Percentiles rank a stretch among this genome's conserved stretches.
phyloP scores from a whole-genome alignment of 192 early-diverging fungal species.

The Coemansia sp. region DNA sequence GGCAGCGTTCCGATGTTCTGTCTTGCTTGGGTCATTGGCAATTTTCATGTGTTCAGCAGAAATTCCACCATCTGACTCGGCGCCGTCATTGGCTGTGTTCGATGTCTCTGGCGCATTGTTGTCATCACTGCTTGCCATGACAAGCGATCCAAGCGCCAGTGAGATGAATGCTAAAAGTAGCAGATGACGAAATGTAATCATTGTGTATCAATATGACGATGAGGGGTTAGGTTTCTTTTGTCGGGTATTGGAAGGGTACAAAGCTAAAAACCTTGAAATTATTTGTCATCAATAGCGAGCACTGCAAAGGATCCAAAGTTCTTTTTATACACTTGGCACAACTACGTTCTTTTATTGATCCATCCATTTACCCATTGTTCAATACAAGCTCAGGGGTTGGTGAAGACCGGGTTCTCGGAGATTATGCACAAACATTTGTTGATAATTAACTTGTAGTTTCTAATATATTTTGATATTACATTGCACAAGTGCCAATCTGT shows the following conservation, averaged over 20 bases:
- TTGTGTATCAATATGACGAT: neutral
- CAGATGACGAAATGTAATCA: neutral
- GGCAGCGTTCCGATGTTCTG: neutral
- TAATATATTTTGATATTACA: neutral
- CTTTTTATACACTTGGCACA: neutral
- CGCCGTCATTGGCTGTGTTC: neutral
- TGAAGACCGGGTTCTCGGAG: neutral
- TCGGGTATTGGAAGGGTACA: neutral
- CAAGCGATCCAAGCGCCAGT: neutral
- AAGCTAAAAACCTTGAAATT: neutral
- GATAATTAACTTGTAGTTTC: neutral
- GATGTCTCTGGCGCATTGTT: neutral
- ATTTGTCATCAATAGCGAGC: neutral
- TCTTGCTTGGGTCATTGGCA: neutral
- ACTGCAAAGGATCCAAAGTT: neutral
- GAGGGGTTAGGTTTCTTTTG: neutral
- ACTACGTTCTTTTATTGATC: neutral
- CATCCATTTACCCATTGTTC: neutral
- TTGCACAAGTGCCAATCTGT: neutral
- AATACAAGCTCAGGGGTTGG: neutral
- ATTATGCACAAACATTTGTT: neutral
- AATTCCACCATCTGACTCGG: neutral
- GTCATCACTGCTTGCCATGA: constrained; percentile 1
- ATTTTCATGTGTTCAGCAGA: neutral
- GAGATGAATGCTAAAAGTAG: neutral